Evolutionary conservation across 805 yeast species (phyloP).

Genomic region (Tetrapisispora nanseiensis): DNA sequence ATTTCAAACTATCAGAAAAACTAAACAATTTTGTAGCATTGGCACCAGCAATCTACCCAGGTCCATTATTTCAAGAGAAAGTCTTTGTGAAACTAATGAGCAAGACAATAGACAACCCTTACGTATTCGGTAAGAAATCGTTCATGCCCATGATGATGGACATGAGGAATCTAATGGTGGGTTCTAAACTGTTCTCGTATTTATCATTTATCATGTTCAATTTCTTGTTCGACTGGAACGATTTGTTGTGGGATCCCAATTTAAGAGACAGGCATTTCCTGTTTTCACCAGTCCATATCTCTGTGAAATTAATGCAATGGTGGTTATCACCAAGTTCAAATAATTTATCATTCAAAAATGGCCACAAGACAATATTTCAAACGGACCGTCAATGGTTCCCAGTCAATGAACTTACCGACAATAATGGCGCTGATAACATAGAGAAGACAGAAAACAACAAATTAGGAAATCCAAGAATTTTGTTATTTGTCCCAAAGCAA

Average conservation of each 20-base stretch:
- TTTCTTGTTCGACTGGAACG: constrained; percentile 82
- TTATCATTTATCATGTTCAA: constrained; percentile 77
- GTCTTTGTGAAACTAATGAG: constrained; percentile 54
- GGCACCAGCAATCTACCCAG: constrained; percentile 91
- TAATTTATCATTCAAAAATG: constrained; percentile 35
- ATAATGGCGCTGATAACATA: neutral
- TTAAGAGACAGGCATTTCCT: constrained; percentile 67
- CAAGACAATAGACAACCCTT: constrained; percentile 36
- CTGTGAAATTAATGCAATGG: constrained; percentile 81
- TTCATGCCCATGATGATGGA: constrained; percentile 69
- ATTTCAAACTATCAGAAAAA: constrained; percentile 39
- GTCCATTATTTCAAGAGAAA: constrained; percentile 56
- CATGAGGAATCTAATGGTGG: constrained; percentile 42
- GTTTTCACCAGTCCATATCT: constrained; percentile 77
- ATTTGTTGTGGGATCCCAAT: constrained; percentile 58
- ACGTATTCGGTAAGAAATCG: constrained; percentile 65
- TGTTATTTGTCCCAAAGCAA: constrained; percentile 57
- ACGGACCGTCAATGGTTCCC: constrained; percentile 48
- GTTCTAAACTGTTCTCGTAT: constrained; percentile 45
- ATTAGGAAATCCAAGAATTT: constrained; percentile 43
- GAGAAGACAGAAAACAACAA: neutral
- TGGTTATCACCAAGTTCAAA: constrained; percentile 53
- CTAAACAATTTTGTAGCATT: constrained; percentile 63
- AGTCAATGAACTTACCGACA: constrained; percentile 2
- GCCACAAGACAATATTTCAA: constrained; percentile 38